Conservation (phyloP, 495 filamentous ascomycete species). For the Penicillium simplicissimum region DNA sequence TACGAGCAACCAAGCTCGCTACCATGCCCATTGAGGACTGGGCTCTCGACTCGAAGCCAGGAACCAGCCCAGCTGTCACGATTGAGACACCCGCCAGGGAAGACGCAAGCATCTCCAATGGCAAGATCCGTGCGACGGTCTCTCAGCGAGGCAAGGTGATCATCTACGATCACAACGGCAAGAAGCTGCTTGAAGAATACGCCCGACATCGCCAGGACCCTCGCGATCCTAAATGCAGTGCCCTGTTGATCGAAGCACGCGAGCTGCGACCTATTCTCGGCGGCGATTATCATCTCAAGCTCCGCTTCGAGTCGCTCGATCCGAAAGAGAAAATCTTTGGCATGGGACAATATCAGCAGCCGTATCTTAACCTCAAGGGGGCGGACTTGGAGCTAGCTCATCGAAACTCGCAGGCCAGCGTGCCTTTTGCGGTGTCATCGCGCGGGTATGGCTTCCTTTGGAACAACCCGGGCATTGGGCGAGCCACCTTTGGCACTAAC, state of each 20-base stretch:
- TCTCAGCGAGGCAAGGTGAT: slow-evolving; percentile 50
- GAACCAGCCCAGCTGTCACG: slow-evolving; percentile 4
- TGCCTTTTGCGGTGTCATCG: slow-evolving; percentile 56
- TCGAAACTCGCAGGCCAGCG: slow-evolving; percentile 60
- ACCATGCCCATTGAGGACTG: slow-evolving; percentile 53
- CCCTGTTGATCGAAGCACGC: slow-evolving; percentile 52
- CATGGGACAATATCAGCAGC: slow-evolving; percentile 65
- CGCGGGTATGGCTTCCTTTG: slow-evolving; percentile 59
- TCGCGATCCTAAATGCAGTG: slow-evolving; percentile 55
- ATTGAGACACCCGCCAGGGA: slow-evolving; percentile 29
- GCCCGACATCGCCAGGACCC: slow-evolving; percentile 52
- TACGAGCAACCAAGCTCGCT: slow-evolving; percentile 52
- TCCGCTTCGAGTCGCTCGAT: slow-evolving; percentile 53
- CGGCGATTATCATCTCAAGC: slow-evolving; percentile 54
- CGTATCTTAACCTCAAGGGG: slow-evolving; percentile 56
- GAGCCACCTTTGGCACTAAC: slow-evolving; percentile 57
- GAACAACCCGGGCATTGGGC: slow-evolving; percentile 59
- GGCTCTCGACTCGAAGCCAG: slow-evolving; percentile 45
- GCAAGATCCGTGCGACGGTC: slow-evolving; percentile 51
- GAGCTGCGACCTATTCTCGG: slow-evolving; percentile 55
- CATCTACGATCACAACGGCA: slow-evolving; percentile 47
- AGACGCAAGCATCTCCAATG: slow-evolving; percentile 50
- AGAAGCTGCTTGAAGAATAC: slow-evolving; percentile 56
- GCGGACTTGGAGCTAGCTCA: slow-evolving; percentile 59
- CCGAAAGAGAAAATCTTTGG: slow-evolving; percentile 57